Conservation (phyloP, 2,329 filamentous ascomycete species). For the Penicillium sp. region DNA sequence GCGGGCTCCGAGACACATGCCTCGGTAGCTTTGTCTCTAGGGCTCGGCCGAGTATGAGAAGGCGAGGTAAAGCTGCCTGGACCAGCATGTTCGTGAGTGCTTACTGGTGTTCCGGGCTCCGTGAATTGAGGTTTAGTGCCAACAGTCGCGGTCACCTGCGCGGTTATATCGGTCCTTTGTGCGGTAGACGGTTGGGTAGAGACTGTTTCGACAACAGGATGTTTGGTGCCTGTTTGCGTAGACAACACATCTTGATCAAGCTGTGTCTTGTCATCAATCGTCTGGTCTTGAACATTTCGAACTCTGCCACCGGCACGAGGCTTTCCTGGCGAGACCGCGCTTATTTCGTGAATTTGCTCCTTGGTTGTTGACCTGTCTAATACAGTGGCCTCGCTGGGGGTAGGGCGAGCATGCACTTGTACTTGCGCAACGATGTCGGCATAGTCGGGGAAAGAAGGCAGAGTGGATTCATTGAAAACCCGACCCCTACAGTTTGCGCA, state of each 20-base stretch:
- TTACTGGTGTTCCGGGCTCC: slow-evolving; percentile 22
- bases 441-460: slow-evolving; percentile 41
- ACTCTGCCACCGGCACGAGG: background rate
- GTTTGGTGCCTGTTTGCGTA: slow-evolving; percentile 21
- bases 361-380: background rate
- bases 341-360: background rate
- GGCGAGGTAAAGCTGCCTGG: slow-evolving; percentile 20
- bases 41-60: slow-evolving; percentile 18
- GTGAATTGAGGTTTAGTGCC: slow-evolving; percentile 6
- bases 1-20: slow-evolving; percentile 5
- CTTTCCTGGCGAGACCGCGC: slow-evolving; percentile 12
- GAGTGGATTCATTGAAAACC: slow-evolving; percentile 54
- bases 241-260: slow-evolving; percentile 15
- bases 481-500: slow-evolving; percentile 44
- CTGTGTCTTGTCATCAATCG: slow-evolving; percentile 5
- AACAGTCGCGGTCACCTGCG: background rate
- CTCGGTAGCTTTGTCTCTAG: slow-evolving; percentile 8
- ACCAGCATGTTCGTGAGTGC: slow-evolving; percentile 22
- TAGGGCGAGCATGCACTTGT: slow-evolving; percentile 23
- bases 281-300: background rate
- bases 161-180: slow-evolving; percentile 6
- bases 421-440: slow-evolving; percentile 28
- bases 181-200: background rate
- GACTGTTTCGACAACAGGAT: background rate
- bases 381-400: slow-evolving; percentile 36